Evolutionary conservation across 2,329 filamentous ascomycete genomes (phyloP).

Genomic region (Verticillium klebahnii): DNA sequence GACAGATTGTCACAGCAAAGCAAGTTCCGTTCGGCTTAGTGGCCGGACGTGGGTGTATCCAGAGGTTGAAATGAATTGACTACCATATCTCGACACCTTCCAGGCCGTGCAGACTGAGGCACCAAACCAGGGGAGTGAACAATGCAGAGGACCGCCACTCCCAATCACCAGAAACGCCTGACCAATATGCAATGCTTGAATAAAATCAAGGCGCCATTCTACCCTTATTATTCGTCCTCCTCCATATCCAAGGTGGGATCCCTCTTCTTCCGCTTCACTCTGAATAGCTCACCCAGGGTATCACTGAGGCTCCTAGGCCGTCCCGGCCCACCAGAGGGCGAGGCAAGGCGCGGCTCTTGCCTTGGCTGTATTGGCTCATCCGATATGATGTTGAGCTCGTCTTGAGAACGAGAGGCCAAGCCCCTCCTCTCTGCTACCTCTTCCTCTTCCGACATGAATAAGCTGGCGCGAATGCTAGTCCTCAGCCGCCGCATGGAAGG

Average conservation of each 20-base stretch:
- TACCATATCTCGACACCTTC: background rate
- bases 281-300: constrained; percentile 34
- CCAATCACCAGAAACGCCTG: constrained; percentile 11
- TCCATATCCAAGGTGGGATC: constrained; percentile 14
- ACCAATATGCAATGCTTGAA: constrained; percentile 9
- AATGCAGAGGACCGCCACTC: background rate
- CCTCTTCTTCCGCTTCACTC: constrained; percentile 25
- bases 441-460: constrained; percentile 46
- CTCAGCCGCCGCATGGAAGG: constrained; percentile 43
- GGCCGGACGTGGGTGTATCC: background rate
- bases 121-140: background rate
- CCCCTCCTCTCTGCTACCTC: constrained; percentile 13
- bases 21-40: background rate
- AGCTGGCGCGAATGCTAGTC: constrained; percentile 46
- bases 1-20: no score
- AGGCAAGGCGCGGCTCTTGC: background rate
- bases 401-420: background rate
- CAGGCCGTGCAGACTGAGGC: background rate
- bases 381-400: background rate
- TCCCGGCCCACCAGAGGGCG: constrained; percentile 15
- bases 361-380: background rate
- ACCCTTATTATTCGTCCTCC: constrained; percentile 5
- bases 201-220: background rate
- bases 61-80: background rate
- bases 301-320: constrained; percentile 36